Conservation (phyloP, 345 rosid genomes). For the Eucalyptus leucophloia region DNA sequence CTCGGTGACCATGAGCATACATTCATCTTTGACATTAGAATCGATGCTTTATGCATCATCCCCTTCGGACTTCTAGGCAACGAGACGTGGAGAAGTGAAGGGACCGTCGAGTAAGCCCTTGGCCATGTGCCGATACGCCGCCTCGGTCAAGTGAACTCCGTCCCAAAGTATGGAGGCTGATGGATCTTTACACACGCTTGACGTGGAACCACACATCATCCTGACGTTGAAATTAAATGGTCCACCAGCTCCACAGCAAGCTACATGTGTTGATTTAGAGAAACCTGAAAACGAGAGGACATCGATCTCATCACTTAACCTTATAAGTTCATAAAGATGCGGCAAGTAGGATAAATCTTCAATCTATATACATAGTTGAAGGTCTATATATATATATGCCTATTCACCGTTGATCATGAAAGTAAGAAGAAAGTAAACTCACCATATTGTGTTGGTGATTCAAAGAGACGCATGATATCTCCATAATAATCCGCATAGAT, state of each 20-base stretch:
- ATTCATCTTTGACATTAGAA: background rate
- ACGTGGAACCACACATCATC: background rate
- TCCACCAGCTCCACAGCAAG: background rate
- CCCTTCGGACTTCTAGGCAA: background rate
- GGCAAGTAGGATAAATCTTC: background rate
- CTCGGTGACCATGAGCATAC: background rate
- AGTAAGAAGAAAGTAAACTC: background rate
- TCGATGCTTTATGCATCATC: background rate
- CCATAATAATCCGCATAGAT: background rate
- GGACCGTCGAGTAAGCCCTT: background rate
- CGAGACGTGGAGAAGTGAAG: background rate
- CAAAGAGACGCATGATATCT: background rate
- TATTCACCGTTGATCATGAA: background rate
- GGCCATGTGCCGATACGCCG: background rate
- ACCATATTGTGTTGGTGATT: background rate
- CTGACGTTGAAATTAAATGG: background rate
- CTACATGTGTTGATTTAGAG: background rate
- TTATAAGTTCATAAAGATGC: background rate
- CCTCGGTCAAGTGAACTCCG: background rate
- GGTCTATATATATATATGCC: background rate
- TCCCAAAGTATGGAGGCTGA: background rate
- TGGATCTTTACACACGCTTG: background rate
- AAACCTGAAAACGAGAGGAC: background rate
- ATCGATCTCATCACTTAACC: background rate
- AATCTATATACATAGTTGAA: background rate